phyloP scores from a whole-genome alignment of 176 grass and related monocot species.

The Cenchrus purpureus region DNA sequence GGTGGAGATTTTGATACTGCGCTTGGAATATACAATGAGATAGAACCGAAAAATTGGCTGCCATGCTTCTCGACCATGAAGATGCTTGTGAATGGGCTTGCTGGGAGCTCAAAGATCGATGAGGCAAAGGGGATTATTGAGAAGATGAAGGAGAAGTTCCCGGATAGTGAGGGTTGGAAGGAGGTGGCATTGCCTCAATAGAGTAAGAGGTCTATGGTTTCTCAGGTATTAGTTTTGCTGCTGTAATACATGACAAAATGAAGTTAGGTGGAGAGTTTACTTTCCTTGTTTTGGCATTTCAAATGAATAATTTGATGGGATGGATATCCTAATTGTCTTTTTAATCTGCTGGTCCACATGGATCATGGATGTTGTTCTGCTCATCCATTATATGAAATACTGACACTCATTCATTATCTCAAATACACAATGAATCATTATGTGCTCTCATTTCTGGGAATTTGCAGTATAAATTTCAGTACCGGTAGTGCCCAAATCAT shows the following conservation, averaged over 20 bases:
- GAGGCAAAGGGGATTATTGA: slow-evolving; percentile 80
- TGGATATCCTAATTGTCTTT: slow-evolving; percentile 19
- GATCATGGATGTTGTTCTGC: neutral
- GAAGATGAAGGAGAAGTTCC: slow-evolving; percentile 89
- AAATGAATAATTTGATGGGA: slow-evolving; percentile 12
- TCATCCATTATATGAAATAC: neutral
- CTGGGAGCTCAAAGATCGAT: slow-evolving; percentile 58
- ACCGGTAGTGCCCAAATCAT: slow-evolving; percentile 15
- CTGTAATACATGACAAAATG: neutral
- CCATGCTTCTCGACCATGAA: slow-evolving; percentile 88
- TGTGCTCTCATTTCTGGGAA: neutral
- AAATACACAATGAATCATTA: neutral
- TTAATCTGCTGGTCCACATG: neutral
- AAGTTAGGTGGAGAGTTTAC: neutral
- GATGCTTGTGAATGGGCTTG: slow-evolving; percentile 86
- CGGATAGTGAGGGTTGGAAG: slow-evolving; percentile 68
- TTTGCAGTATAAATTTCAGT: slow-evolving; percentile 2
- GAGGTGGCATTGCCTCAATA: slow-evolving; percentile 74
- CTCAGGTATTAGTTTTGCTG: slow-evolving; percentile 23
- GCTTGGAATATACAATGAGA: slow-evolving; percentile 60
- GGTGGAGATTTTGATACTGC: slow-evolving; percentile 77
- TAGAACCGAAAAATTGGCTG: slow-evolving; percentile 58
- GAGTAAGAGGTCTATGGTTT: slow-evolving; percentile 6
- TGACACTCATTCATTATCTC: neutral
- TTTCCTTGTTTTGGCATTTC: slow-evolving; percentile 8